Conservation (phyloP, 768 basidiomycete genomes). For the Suillus fuscotomentosus region DNA sequence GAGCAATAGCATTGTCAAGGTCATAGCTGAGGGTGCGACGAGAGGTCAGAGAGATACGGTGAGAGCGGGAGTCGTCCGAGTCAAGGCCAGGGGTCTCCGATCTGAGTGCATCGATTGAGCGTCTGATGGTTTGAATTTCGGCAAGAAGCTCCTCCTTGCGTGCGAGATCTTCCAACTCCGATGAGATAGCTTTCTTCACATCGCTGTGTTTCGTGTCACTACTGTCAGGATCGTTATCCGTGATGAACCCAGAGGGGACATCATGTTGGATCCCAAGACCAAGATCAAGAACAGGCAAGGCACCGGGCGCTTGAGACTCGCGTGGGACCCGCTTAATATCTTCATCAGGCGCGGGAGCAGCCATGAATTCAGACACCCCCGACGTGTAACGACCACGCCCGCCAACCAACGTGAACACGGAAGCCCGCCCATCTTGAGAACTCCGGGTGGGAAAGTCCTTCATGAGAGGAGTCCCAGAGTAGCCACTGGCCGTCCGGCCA, state of each 20-base stretch:
- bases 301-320: conserved; percentile 51
- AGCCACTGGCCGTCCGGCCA: conserved; percentile 59
- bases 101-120: conserved; percentile 74
- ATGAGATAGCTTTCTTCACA: conserved; percentile 35
- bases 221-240: conserved; percentile 36
- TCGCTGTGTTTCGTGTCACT: conserved; percentile 26
- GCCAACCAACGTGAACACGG: conserved; percentile 50
- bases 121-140: conserved; percentile 78
- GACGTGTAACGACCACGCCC: conserved; percentile 61
- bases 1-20: conserved; percentile 49
- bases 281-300: conserved; percentile 70
- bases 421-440: conserved; percentile 39
- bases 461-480: conserved; percentile 65
- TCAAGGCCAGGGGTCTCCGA: conserved; percentile 57
- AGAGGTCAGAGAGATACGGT: conserved; percentile 63
- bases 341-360: conserved; percentile 59
- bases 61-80: conserved; percentile 58
- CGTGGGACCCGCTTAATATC: conserved; percentile 53
- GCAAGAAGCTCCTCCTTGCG: conserved; percentile 69
- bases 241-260: conserved; percentile 70
- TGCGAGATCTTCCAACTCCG: conserved; percentile 52
- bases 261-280: conserved; percentile 73
- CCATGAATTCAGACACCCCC: conserved; percentile 72
- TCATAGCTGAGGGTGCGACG: conserved; percentile 70
- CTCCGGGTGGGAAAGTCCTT: conserved; percentile 58